Evolutionary conservation across 164 flowering plant species (phyloP), one percentile per base, ranked within the genome.

Genomic region (Malania oleifera): DNA sequence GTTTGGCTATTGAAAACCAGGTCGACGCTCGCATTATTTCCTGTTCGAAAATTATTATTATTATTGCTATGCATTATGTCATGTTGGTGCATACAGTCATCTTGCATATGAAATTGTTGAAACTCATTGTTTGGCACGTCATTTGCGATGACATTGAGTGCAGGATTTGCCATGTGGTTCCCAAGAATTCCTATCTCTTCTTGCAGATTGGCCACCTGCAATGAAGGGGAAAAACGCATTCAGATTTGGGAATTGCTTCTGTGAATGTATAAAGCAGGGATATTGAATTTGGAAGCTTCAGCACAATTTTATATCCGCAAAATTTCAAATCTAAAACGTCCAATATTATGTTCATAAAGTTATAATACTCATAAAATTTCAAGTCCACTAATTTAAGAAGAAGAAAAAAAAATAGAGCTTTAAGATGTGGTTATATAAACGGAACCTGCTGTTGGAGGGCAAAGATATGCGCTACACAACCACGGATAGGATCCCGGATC

Each of bases 381-480:
- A 24, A 51, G 10, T 0, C 26, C 38, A 41, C n/a, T n/a, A 26
- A 20, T 28, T 57, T 26, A 9, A 26, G 28, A 10, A 29, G 14
- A n/a, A n/a, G n/a, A n/a, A n/a, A n/a, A n/a, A n/a, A n/a, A n/a
- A n/a, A n/a, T n/a, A n/a, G 64, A 40, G 14, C 17, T 34, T 31
- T 9, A 12, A 28, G 45, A 7, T 40, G 25, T 18, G 49, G 23
- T 26, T n/a, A 14, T 27, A 18, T n/a, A 6, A 26, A 28, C 39
- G 24, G 6, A 62, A 86, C 95, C 88, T 82, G 88, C 56, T 78
- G 84, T 60, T 84, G 87, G 37, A 87, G 84, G 17, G 84, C 83
- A 63, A 72, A 75, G 47, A 87, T 83, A 31, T 81, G 86, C 59
- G 80, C 76, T 56, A 85, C 83, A 63, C 95, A 87, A 14, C 95